Evolutionary conservation across 2,329 filamentous ascomycete species (phyloP), one percentile per base, ranked within the genome.

Genomic region (Endothia cerciana): DNA sequence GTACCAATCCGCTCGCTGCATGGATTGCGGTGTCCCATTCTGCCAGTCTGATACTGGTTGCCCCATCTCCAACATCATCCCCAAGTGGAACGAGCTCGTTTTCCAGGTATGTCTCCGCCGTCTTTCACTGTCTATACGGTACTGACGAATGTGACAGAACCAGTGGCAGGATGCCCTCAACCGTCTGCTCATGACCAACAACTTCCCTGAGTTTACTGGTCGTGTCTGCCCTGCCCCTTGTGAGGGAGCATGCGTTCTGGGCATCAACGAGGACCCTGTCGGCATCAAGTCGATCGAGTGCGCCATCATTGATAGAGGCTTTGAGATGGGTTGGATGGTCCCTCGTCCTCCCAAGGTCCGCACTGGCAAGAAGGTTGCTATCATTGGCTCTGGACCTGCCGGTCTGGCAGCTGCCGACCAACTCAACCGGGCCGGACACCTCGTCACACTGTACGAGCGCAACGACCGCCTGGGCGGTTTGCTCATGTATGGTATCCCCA

Each of bases 211-310:
- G 77, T 97, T 97, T 78, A 98, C 94, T 72, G 94, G 94, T 65
- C 94, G 94, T 82, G 94, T 97, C 66, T 98, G 94, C 79, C 94
- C 94, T 66, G 94, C 94, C 74, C 94, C 94, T 78, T 98, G 94
- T 73, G 94, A 98, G 79, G 94, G 94, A 78, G 93, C 94, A 66
- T 98, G 94, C 75, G 94, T 97, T 67, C 85, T 98, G 56, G 94
- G 94, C 58, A 98, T 98, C 81, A 97, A 96, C 74, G 94, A 97
- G 77, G 94, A 97, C 72, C 94, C 94, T 4, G 94, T 98, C 47
- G 94, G 94, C 71, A 98, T 98, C 85, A 98, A 98, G 83, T 97
- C 93, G 0, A 97, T 98, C 69, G 94, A 98, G 77, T 97, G 94
- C 76, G 94, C 94, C 69, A 97, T 98, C 76, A 97, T 98, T 71